These are phyloP conservation scores for Hydnum rufescens DNA, from an alignment of 768 basidiomycete species.

Conservation along the genomic window DNA sequence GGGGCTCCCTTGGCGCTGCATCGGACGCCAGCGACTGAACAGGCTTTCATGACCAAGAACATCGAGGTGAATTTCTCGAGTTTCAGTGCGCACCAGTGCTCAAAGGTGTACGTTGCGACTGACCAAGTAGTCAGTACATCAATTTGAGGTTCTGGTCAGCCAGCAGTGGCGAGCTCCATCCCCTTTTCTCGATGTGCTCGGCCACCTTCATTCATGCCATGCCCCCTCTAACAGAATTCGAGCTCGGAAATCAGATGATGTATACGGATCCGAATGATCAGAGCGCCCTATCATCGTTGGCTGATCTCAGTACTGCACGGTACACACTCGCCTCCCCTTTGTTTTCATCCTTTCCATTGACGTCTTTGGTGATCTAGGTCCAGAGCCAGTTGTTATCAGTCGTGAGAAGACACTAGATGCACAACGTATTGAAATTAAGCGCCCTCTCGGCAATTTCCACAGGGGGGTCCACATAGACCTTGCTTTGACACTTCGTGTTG, in stretches of 20 bases:
- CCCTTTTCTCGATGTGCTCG: no score
- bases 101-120: slow-evolving; percentile 40
- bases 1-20: no score
- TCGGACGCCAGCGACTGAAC: slow-evolving; percentile 38
- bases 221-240: slow-evolving; percentile 45
- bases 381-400: slow-evolving; percentile 34
- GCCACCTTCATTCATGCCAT: background rate
- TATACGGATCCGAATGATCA: slow-evolving; percentile 95
- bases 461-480: no score
- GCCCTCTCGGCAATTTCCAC: no score
- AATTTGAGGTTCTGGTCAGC: background rate
- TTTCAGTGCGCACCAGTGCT: slow-evolving; percentile 96
- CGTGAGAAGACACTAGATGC: no score
- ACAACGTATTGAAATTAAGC: no score
- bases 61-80: slow-evolving; percentile 92
- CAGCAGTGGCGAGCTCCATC: no score
- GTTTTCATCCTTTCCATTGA: background rate
- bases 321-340: background rate
- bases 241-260: slow-evolving; percentile 80
- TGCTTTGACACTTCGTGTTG: no score
- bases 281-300: slow-evolving; percentile 93
- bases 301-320: slow-evolving; percentile 76
- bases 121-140: background rate
- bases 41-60: slow-evolving; percentile 72
- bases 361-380: slow-evolving; percentile 24